A percentile compares a stretch with the other conserved stretches of the same genome.
Conservation (phyloP, 2,329 filamentous ascomycete species). For the Cladosporium austrohemisphaericum region DNA sequence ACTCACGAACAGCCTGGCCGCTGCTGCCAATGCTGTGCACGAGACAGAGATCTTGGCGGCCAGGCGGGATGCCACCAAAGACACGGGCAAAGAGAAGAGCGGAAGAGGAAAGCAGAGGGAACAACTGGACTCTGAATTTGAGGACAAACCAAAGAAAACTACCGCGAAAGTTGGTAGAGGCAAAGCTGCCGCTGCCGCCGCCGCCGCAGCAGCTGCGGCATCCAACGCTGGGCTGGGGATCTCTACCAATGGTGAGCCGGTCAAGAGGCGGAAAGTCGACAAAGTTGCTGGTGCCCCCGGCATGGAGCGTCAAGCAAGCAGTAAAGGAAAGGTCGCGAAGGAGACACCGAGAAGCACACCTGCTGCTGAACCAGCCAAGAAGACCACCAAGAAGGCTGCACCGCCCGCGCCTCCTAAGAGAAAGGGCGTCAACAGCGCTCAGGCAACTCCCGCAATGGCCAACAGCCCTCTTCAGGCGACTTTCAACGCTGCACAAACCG, state of each 20-base stretch:
- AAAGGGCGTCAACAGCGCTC: constrained; percentile 55
- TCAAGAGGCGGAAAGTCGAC: constrained; percentile 79
- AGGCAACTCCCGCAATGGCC: constrained; percentile 42
- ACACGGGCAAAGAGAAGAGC: constrained; percentile 63
- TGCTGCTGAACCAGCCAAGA: constrained; percentile 63
- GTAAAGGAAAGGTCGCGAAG: constrained; percentile 34
- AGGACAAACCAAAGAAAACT: constrained; percentile 67
- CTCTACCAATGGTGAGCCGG: constrained; percentile 56
- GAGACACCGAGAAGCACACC: constrained; percentile 68
- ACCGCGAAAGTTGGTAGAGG: constrained; percentile 56
- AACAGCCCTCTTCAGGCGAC: constrained; percentile 47
- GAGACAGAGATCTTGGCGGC: constrained; percentile 76
- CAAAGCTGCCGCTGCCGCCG: constrained; percentile 52
- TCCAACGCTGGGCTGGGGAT: constrained; percentile 53
- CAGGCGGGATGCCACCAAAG: constrained; percentile 81
- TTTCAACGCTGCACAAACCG: constrained; percentile 61
- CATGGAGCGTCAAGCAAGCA: constrained; percentile 68
- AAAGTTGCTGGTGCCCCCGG: constrained; percentile 48
- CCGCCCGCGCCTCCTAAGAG: constrained; percentile 70
- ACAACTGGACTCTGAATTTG: constrained; percentile 73
- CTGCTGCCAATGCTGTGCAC: constrained; percentile 70
- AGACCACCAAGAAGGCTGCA: constrained; percentile 62
- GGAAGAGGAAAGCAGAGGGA: constrained; percentile 57
- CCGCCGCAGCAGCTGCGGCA: constrained; percentile 12
- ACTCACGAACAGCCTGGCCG: constrained; percentile 62